Percentiles rank a stretch among this genome's conserved stretches.
Evolutionary conservation across 2,329 filamentous ascomycete genomes (phyloP).

Genomic region (Pyrenophora graminea): DNA sequence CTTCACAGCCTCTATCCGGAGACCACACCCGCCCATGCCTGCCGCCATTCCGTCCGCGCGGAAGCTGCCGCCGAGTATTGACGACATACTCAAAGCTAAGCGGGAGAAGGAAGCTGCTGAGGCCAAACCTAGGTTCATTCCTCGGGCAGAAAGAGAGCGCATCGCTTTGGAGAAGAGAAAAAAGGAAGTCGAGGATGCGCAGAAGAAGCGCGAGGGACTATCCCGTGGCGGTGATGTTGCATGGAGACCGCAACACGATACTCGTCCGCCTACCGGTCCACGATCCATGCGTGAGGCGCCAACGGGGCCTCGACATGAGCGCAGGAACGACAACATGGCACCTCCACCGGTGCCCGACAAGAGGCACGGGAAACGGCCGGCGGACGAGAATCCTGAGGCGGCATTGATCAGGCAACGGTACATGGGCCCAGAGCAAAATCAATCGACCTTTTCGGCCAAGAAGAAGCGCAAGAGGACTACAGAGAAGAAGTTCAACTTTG

Average conservation of each 20-base stretch:
- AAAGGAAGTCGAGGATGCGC: slow-evolving; percentile 68
- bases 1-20: background rate
- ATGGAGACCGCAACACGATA: slow-evolving; percentile 11
- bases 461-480: slow-evolving; percentile 94
- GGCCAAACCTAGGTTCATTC: slow-evolving; percentile 85
- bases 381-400: slow-evolving; percentile 67
- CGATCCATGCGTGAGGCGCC: slow-evolving; percentile 67
- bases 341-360: slow-evolving; percentile 52
- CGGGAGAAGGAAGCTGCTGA: slow-evolving; percentile 82
- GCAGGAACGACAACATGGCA: slow-evolving; percentile 55
- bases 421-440: slow-evolving; percentile 86
- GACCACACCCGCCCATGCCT: background rate
- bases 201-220: slow-evolving; percentile 54
- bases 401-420: slow-evolving; percentile 79
- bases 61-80: slow-evolving; percentile 72
- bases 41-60: slow-evolving; percentile 38
- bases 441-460: slow-evolving; percentile 87
- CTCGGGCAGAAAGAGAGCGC: slow-evolving; percentile 79
- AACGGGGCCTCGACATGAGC: slow-evolving; percentile 61
- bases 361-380: slow-evolving; percentile 34
- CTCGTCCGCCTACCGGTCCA: slow-evolving; percentile 67
- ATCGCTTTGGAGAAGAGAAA: slow-evolving; percentile 76
- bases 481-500: slow-evolving; percentile 98
- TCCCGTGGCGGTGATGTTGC: slow-evolving; percentile 16
- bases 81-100: slow-evolving; percentile 83